Evolutionary conservation across 352 stramenopile species (phyloP).

Genomic region (Phytophthora sojae): DNA sequence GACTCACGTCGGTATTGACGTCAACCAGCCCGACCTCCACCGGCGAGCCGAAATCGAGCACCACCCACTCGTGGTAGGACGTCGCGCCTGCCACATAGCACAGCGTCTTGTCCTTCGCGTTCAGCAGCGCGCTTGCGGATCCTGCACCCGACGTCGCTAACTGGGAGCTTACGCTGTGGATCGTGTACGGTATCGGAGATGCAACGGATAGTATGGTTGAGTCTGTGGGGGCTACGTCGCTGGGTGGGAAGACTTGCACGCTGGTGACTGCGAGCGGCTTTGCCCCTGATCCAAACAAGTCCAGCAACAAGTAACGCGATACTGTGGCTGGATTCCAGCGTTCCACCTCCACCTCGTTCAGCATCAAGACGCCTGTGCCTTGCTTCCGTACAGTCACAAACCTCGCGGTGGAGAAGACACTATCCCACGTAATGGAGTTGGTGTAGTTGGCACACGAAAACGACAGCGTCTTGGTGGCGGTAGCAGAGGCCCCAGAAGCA

Average conservation of each 20-base stretch:
- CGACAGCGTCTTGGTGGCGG: conserved; percentile 33
- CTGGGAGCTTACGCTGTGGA: conserved; percentile 78
- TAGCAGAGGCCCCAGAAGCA: conserved; percentile 16
- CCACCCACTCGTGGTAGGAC: conserved; percentile 73
- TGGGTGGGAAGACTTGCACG: conserved; percentile 58
- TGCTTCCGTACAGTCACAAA: conserved; percentile 61
- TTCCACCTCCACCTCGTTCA: conserved; percentile 73
- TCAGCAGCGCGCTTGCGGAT: conserved; percentile 46
- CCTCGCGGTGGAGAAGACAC: conserved; percentile 49
- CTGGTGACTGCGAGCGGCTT: conserved; percentile 51
- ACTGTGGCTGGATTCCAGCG: conserved; percentile 66
- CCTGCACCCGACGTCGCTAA: conserved; percentile 37
- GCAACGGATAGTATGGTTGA: conserved; percentile 19
- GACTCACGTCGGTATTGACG: conserved; percentile 46
- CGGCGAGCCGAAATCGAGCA: conserved; percentile 57
- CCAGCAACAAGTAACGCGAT: conserved; percentile 56
- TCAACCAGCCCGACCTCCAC: conserved; percentile 63
- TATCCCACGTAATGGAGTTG: conserved; percentile 42
- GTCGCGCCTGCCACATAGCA: conserved; percentile 57
- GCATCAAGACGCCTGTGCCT: conserved; percentile 54
- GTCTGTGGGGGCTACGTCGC: conserved; percentile 31
- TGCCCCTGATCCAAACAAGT: conserved; percentile 50
- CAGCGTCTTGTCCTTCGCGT: conserved; percentile 19
- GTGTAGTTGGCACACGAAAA: conserved; percentile 63
- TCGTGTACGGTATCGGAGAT: conserved; percentile 54